Base-by-base conservation (phyloP, 306 rosid genomes). In the Quercus gilva region DNA sequence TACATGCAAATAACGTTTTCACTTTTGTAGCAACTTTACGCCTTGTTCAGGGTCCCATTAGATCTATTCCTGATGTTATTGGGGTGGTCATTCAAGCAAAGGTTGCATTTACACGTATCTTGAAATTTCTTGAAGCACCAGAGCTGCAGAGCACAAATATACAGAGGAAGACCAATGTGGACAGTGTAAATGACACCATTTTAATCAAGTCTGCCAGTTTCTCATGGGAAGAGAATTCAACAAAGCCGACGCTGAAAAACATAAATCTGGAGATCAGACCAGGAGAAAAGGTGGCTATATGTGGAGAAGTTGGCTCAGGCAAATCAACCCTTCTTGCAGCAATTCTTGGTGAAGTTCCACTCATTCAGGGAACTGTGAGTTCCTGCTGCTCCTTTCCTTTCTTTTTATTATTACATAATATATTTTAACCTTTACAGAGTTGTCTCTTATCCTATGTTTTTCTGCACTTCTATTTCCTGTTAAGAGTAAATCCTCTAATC, bases 261-360 rank as follows among this genome's bases (percentile, higher is more conserved):
- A 82, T 94, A 58, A 84, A 89, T 80, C 69, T 94, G 59, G 91
- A 74, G 73, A 90, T 92, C 41, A 65, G 74, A 51, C 86, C 84
- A 8, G 93, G 94, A 60, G 87, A 92, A 71, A 94, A 92, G 89
- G 89, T 94, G 43, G 97, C 98, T 43, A 85, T 92, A 21, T 94
- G 98, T 74, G 98, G 98, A 58, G 97, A 92, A 86, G 96, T 94
- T 41, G 98, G 97, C 76, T 92, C 98, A 18, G 98, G 98, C 11
- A 94, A 94, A 86, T 94, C 98, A 77, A 88, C 91, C 53, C 88
- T 92, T 74, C 78, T 94, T 45, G 90, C 97, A 6, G 92, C 98
- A 68, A 82, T 94, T 92, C 97, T 94, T 37, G 87, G 92, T 45
- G 98, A 94, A 89, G 86, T 92, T 87, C 89, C 96, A 58, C 77